A percentile compares a stretch with the other conserved stretches of the same genome.
phyloP scores from a whole-genome alignment of 1,139 yeast species.

The Suzukiozyma palmioleophila region DNA sequence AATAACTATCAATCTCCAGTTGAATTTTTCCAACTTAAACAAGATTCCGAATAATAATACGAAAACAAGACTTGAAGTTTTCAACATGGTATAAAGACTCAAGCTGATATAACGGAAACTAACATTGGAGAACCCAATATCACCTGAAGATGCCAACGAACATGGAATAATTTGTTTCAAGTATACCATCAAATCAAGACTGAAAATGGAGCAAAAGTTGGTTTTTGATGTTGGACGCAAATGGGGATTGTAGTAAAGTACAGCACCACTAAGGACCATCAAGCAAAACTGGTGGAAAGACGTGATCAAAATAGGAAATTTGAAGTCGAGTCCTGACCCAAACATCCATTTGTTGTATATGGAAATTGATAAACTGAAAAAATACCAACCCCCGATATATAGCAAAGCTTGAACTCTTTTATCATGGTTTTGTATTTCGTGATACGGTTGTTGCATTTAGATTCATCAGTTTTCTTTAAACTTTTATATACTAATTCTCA shows the following conservation, averaged over 20 bases:
- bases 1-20: slow-evolving; percentile 60
- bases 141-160: slow-evolving; percentile 84
- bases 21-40: slow-evolving; percentile 69
- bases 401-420: slow-evolving; percentile 8
- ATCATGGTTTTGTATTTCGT: neutral
- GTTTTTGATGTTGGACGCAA: slow-evolving; percentile 35
- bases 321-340: slow-evolving; percentile 66
- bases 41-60: slow-evolving; percentile 82
- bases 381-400: slow-evolving; percentile 47
- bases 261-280: slow-evolving; percentile 40
- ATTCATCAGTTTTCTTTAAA: neutral
- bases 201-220: slow-evolving; percentile 2
- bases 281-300: slow-evolving; percentile 79
- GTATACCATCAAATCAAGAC: slow-evolving; percentile 27
- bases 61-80: slow-evolving; percentile 80
- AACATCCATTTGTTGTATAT: slow-evolving; percentile 98
- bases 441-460: neutral
- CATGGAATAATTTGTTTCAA: slow-evolving; percentile 69
- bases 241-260: slow-evolving; percentile 44
- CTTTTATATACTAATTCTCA: too few species aligned
- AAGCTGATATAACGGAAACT: slow-evolving; percentile 76
- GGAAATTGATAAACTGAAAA: slow-evolving; percentile 70
- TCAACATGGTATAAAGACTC: slow-evolving; percentile 88
- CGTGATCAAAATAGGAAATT: slow-evolving; percentile 81
- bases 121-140: slow-evolving; percentile 87